Conservation (phyloP, 1,284 basidiomycete species). For the Boletus mariae region DNA sequence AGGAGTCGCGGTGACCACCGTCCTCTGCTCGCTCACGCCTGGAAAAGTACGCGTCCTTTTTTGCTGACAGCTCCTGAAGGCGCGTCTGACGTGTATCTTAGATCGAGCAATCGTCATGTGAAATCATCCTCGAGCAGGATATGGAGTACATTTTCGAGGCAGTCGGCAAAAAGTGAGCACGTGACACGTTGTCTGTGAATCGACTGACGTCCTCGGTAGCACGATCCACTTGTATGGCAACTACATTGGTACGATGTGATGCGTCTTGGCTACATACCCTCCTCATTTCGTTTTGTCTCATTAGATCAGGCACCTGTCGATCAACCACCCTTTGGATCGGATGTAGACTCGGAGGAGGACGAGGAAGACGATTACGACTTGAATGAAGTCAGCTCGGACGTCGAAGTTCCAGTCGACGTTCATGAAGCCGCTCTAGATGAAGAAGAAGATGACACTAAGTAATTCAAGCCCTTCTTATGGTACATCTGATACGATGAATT, state of each 20-base stretch:
- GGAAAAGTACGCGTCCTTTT: slow-evolving; percentile 53
- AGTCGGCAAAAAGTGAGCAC: slow-evolving; percentile 77
- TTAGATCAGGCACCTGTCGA: slow-evolving; percentile 50
- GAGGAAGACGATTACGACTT: slow-evolving; percentile 63
- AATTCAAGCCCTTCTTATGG: slow-evolving; percentile 17
- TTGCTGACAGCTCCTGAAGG: background rate
- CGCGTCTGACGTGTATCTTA: slow-evolving; percentile 30
- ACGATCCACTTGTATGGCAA: slow-evolving; percentile 86
- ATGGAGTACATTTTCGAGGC: slow-evolving; percentile 69
- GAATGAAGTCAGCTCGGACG: slow-evolving; percentile 73
- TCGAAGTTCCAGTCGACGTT: slow-evolving; percentile 64
- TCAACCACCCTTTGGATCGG: slow-evolving; percentile 42
- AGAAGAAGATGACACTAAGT: slow-evolving; percentile 50
- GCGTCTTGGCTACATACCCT: background rate
- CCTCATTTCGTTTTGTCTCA: background rate
- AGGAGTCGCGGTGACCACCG: slow-evolving; percentile 41
- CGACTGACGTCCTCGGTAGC: slow-evolving; percentile 39
- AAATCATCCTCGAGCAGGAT: slow-evolving; percentile 75
- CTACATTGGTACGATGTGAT: slow-evolving; percentile 66
- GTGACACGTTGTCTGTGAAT: background rate
- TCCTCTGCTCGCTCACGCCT: slow-evolving; percentile 69
- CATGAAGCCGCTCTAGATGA: slow-evolving; percentile 60
- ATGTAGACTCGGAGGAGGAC: slow-evolving; percentile 37
- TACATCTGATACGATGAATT: background rate
- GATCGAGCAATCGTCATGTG: slow-evolving; percentile 79